Evolutionary conservation across 129 eudicot genomes (phyloP), one percentile per base, ranked within the genome.

Genomic region (Pulicaria dysenterica): DNA sequence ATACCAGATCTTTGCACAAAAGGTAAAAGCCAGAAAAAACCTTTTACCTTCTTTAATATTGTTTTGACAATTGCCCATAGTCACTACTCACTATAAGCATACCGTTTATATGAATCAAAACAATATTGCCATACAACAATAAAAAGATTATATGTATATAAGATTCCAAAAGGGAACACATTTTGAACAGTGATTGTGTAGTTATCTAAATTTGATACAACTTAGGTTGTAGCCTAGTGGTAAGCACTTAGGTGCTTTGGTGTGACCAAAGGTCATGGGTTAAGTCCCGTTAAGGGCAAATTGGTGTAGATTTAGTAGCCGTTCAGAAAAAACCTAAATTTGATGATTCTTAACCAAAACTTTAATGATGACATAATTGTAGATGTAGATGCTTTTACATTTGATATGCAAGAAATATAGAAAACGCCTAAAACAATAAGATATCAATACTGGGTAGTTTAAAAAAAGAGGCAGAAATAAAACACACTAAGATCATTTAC

Each of bases 201-300:
- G 17, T 74, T 13, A 74, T 63, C 64, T 74, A 48, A 74, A 17
- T 11, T n/a, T 7, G 15, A 39, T 64, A 34, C 15, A 62, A 49
- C 6, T 19, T 70, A 17, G n/a, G n/a, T n/a, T n/a, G n/a, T n/a
- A n/a, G n/a, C n/a, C n/a, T n/a, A n/a, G n/a, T n/a, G n/a, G n/a
- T n/a, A n/a, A n/a, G n/a, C n/a, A n/a, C n/a, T n/a, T n/a, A n/a
- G n/a, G n/a, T n/a, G n/a, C n/a, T n/a, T n/a, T n/a, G n/a, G n/a
- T n/a, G n/a, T n/a, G n/a, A n/a, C n/a, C n/a, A n/a, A n/a, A n/a
- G n/a, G n/a, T n/a, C n/a, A n/a, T n/a, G n/a, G n/a, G n/a, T n/a
- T n/a, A n/a, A n/a, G n/a, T n/a, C n/a, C n/a, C n/a, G n/a, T n/a
- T 19, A 1, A 40, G 24, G 44, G 13, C 42, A 53, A 55, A 19